These are phyloP conservation scores for Amborella trichopoda DNA, from an alignment of 164 flowering plant genomes.

Conservation along the genomic window DNA sequence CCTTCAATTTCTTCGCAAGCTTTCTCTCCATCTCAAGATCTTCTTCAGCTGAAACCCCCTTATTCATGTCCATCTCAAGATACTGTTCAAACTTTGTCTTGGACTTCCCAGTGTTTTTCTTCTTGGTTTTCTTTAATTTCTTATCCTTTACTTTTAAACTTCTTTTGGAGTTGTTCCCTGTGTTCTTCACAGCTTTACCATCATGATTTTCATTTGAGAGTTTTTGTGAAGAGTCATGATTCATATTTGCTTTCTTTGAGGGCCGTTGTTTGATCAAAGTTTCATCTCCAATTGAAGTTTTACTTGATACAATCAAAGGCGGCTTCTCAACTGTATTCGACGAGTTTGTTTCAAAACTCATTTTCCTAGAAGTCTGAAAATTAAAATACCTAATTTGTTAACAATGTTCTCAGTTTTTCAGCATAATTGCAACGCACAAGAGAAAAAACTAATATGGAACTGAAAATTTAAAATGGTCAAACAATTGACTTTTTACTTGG, in stretches of 20 bases:
- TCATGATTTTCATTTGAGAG: not conserved
- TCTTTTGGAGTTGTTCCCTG: not conserved
- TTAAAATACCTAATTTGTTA: too few species aligned
- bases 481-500: conserved; percentile 11
- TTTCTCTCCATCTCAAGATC: conserved; percentile 64
- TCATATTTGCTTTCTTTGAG: not conserved
- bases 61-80: conserved; percentile 33
- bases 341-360: too few species aligned
- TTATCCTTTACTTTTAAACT: conserved; percentile 7
- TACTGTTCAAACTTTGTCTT: conserved; percentile 64
- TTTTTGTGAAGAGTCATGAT: not conserved
- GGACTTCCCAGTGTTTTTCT: conserved; percentile 2
- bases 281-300: too few species aligned
- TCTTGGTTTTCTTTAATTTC: conserved; percentile 19
- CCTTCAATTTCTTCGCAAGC: conserved; percentile 77
- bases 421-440: too few species aligned
- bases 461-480: too few species aligned
- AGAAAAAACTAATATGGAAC: too few species aligned
- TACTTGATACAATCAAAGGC: too few species aligned
- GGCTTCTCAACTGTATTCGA: too few species aligned
- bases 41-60: conserved; percentile 29
- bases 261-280: not conserved
- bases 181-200: conserved; percentile 1
- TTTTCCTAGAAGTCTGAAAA: too few species aligned
- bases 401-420: too few species aligned